phyloP scores from a whole-genome alignment of 2,329 filamentous ascomycete species.

The Truncatella angustata region DNA sequence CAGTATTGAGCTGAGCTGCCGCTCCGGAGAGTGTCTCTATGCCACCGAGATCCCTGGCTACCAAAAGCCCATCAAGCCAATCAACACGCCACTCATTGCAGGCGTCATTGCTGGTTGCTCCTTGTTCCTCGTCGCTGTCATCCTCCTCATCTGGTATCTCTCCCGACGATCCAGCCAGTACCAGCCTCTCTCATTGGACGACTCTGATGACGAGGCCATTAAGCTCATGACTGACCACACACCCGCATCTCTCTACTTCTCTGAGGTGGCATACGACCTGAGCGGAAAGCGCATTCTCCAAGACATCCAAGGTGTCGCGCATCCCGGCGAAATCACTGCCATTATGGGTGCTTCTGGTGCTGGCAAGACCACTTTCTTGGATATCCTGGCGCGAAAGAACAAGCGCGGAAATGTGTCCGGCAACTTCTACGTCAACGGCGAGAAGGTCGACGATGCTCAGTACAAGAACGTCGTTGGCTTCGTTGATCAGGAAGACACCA shows the following conservation, averaged over 20 bases:
- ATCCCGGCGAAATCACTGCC: constrained; percentile 90
- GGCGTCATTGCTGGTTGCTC: constrained; percentile 84
- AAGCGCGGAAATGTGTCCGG: constrained; percentile 80
- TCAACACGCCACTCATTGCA: constrained; percentile 95
- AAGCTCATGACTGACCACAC: constrained; percentile 92
- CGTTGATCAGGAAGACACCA: constrained; percentile 96
- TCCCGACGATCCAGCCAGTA: constrained; percentile 69
- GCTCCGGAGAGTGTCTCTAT: constrained; percentile 89
- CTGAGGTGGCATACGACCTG: constrained; percentile 81
- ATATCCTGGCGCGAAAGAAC: constrained; percentile 95
- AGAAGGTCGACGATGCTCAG: constrained; percentile 79
- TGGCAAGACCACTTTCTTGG: constrained; percentile 94
- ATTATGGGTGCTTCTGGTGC: constrained; percentile 99
- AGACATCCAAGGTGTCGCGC: constrained; percentile 80
- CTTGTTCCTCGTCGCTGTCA: constrained; percentile 84
- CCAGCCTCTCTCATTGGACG: constrained; percentile 79
- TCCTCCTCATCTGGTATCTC: constrained; percentile 83
- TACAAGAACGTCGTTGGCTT: constrained; percentile 94
- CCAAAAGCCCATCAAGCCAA: constrained; percentile 81
- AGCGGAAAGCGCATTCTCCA: constrained; percentile 85
- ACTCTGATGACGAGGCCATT: constrained; percentile 82
- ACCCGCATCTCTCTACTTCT: constrained; percentile 82
- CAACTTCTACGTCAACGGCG: constrained; percentile 89
- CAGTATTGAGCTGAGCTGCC: constrained; percentile 80
- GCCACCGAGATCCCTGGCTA: constrained; percentile 92